A percentile compares a stretch with the other conserved stretches of the same genome.
Conservation (phyloP, 352 stramenopile genomes). For the Globisporangium spinosum region DNA sequence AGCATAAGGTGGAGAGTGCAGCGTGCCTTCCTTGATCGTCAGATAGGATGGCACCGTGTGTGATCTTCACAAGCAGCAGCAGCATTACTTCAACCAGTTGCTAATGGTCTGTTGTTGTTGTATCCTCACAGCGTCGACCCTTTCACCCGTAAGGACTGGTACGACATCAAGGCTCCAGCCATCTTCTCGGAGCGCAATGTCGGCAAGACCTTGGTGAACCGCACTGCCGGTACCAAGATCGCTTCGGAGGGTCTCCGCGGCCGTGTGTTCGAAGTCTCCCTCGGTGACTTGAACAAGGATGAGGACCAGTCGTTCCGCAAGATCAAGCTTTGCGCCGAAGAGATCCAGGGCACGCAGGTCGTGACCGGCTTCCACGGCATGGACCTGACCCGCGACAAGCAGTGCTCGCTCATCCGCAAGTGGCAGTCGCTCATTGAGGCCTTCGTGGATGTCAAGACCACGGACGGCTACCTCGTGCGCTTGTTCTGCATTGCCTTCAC, state of each 20-base stretch:
- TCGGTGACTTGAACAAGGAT: slow-evolving; percentile 99
- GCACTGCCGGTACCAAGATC: slow-evolving; percentile 95
- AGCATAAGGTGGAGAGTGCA: not conserved
- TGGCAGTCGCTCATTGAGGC: slow-evolving; percentile 99
- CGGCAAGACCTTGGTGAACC: slow-evolving; percentile 99
- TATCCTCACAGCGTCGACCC: slow-evolving; percentile 89
- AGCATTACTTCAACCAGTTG: not conserved
- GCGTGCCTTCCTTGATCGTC: not conserved
- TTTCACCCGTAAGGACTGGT: slow-evolving; percentile 98
- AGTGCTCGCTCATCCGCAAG: slow-evolving; percentile 99
- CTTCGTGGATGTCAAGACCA: slow-evolving; percentile 98
- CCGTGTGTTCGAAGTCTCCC: slow-evolving; percentile 98
- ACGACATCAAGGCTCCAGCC: slow-evolving; percentile 97
- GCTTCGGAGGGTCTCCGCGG: slow-evolving; percentile 97
- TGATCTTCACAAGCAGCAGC: not conserved
- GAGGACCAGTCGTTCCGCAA: slow-evolving; percentile 98
- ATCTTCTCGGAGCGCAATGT: slow-evolving; percentile 97
- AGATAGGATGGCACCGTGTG: not conserved
- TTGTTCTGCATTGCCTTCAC: slow-evolving; percentile 99
- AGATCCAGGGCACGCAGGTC: slow-evolving; percentile 92
- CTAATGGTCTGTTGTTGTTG: slow-evolving; percentile 15
- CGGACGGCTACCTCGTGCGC: slow-evolving; percentile 98
- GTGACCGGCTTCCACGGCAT: slow-evolving; percentile 91
- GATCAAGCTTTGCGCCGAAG: slow-evolving; percentile 98
- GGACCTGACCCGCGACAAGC: slow-evolving; percentile 97